phyloP scores from a whole-genome alignment of 2,329 filamentous ascomycete genomes.

The Teratosphaeria nubilosa region DNA sequence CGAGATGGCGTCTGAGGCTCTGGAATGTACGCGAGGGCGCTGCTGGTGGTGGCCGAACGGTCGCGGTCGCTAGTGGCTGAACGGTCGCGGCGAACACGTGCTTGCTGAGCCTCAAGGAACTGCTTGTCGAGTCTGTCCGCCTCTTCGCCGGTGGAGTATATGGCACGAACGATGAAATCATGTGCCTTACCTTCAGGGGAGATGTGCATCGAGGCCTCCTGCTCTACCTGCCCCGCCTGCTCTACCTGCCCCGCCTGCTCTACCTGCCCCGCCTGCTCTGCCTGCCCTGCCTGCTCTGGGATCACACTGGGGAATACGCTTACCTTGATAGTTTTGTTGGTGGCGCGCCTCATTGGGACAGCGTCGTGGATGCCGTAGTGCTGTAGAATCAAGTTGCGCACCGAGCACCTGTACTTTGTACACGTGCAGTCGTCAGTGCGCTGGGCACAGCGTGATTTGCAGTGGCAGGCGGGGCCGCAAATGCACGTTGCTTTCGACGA shows the following conservation, averaged over 20 bases:
- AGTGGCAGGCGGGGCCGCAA: not conserved
- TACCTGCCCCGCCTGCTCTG: too few species aligned
- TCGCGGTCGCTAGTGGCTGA: too few species aligned
- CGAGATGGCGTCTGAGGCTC: constrained; percentile 4
- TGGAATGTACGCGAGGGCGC: constrained; percentile 10
- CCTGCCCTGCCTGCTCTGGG: not conserved
- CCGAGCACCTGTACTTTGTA: not conserved
- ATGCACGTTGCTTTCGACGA: not conserved
- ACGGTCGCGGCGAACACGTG: not conserved
- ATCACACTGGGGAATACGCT: not conserved
- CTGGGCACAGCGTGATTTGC: not conserved
- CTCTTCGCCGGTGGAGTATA: not conserved
- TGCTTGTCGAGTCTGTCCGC: constrained; percentile 1
- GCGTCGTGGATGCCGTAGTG: not conserved
- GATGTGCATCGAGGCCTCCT: not conserved
- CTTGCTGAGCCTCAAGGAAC: not conserved
- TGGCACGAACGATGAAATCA: not conserved
- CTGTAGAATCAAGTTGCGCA: not conserved
- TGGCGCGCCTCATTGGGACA: not conserved
- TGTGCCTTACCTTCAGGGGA: not conserved
- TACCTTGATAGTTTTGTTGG: not conserved
- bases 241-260: too few species aligned
- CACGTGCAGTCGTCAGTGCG: constrained; percentile 1
- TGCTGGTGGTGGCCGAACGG: constrained; percentile 1
- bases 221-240: not conserved